Percentiles rank a stretch among this genome's conserved stretches.
phyloP scores from a whole-genome alignment of 129 eudicot species.

The Logfia minima region DNA sequence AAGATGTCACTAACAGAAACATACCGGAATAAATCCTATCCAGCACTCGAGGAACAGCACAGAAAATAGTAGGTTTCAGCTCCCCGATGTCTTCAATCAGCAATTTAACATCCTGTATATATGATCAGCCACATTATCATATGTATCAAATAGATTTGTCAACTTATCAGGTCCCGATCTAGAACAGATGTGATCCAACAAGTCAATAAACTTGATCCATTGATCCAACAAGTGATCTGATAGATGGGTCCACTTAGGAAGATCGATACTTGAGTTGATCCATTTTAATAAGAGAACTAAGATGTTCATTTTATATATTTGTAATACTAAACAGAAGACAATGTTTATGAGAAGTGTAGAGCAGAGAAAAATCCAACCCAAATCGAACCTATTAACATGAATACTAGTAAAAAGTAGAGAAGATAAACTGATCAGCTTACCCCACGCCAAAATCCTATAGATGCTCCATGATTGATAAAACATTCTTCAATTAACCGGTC shows the following conservation, averaged over 20 bases:
- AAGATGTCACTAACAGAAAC: neutral
- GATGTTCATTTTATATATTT: neutral
- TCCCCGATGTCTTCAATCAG: conserved; percentile 81
- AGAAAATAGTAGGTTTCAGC: conserved; percentile 89
- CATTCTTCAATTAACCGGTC: conserved; percentile 94
- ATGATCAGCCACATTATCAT: conserved; percentile 12
- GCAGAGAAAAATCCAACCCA: neutral
- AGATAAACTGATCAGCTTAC: conserved; percentile 47
- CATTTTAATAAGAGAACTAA: no score
- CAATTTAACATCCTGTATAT: conserved; percentile 76
- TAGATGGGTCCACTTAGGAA: neutral
- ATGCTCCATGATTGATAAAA: conserved; percentile 75
- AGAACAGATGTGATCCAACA: neutral
- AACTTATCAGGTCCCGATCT: neutral
- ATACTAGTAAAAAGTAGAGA: neutral
- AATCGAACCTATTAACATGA: no score
- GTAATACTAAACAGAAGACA: neutral
- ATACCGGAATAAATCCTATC: conserved; percentile 86
- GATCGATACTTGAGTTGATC: neutral
- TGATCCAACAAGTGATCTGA: neutral
- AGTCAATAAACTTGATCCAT: neutral
- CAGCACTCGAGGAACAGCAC: conserved; percentile 96
- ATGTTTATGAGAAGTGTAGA: neutral
- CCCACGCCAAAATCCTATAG: conserved; percentile 99
- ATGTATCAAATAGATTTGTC: neutral